These are phyloP conservation scores for Hemileccinum rubropunctum DNA, from an alignment of 768 basidiomycete genomes.

Conservation along the genomic window DNA sequence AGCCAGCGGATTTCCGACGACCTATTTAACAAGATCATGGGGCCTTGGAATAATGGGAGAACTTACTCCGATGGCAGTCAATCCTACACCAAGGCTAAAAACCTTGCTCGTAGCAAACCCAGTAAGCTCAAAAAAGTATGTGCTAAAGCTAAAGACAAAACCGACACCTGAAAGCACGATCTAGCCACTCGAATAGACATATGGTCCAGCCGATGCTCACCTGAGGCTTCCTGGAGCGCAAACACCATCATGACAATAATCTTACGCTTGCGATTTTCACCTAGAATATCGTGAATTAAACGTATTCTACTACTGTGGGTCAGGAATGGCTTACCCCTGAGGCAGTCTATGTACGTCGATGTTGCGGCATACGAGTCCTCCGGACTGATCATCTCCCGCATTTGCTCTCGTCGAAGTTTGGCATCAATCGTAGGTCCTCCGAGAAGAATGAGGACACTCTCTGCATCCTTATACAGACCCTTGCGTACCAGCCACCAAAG, in stretches of 20 bases:
- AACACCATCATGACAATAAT: constrained; percentile 31
- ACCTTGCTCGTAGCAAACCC: constrained; percentile 28
- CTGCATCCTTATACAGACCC: constrained; percentile 25
- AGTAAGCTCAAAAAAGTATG: constrained; percentile 37
- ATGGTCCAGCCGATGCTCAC: not conserved
- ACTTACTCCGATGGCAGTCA: constrained; percentile 27
- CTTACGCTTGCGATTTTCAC: constrained; percentile 25
- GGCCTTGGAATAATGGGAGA: not conserved
- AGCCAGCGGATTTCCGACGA: constrained; percentile 25
- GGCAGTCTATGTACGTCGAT: constrained; percentile 31
- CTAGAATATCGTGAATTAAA: constrained; percentile 3
- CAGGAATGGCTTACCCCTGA: constrained; percentile 20
- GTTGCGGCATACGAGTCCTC: constrained; percentile 28
- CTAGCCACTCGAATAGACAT: not conserved
- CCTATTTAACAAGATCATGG: constrained; percentile 5
- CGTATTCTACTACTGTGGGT: no score
- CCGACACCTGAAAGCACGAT: constrained; percentile 17
- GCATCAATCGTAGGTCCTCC: constrained; percentile 23
- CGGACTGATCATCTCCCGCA: constrained; percentile 28
- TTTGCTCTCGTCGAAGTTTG: constrained; percentile 21
- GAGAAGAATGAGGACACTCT: constrained; percentile 16
- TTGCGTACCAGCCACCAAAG: constrained; percentile 36
- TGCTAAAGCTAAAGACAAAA: constrained; percentile 28
- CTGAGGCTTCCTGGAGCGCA: constrained; percentile 26
- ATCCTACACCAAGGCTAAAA: constrained; percentile 31